Percentiles rank a stretch among this genome's conserved stretches.
Evolutionary conservation across 305 asterid species (phyloP).

Genomic region (Coffea humblotiana): DNA sequence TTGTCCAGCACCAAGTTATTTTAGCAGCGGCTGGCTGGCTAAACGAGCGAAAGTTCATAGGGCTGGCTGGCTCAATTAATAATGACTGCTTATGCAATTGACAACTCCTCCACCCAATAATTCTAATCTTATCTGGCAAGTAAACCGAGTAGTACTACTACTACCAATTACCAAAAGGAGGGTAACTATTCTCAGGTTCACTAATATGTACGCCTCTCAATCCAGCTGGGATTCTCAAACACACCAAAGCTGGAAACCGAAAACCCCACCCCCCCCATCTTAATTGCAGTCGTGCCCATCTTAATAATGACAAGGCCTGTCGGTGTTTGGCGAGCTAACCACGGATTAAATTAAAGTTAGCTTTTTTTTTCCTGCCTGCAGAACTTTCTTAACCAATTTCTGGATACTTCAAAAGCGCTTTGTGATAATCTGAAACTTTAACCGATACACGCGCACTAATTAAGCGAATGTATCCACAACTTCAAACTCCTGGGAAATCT

Average conservation of each 20-base stretch:
- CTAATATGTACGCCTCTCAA: background rate
- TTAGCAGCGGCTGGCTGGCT: no score
- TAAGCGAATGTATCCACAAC: no score
- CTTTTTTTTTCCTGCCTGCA: background rate
- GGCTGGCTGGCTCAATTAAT: background rate
- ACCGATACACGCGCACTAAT: background rate
- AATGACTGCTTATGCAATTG: background rate
- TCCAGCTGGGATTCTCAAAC: background rate
- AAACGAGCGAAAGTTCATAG: no score
- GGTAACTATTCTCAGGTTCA: background rate
- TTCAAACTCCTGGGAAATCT: no score
- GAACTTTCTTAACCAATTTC: background rate
- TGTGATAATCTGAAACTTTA: background rate
- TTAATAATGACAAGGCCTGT: background rate
- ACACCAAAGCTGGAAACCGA: background rate
- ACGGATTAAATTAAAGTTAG: background rate
- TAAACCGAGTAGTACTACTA: background rate
- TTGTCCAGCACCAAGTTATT: no score
- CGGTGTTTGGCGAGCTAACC: conserved; percentile 2
- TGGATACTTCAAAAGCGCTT: background rate
- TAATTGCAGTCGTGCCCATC: no score
- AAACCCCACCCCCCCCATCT: no score
- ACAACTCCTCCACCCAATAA: background rate
- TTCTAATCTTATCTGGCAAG: background rate
- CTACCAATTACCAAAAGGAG: background rate